Percentiles rank a stretch among this genome's conserved stretches.
Conservation (phyloP, 2,329 filamentous ascomycete species). For the Aspergillus thermomutatus region DNA sequence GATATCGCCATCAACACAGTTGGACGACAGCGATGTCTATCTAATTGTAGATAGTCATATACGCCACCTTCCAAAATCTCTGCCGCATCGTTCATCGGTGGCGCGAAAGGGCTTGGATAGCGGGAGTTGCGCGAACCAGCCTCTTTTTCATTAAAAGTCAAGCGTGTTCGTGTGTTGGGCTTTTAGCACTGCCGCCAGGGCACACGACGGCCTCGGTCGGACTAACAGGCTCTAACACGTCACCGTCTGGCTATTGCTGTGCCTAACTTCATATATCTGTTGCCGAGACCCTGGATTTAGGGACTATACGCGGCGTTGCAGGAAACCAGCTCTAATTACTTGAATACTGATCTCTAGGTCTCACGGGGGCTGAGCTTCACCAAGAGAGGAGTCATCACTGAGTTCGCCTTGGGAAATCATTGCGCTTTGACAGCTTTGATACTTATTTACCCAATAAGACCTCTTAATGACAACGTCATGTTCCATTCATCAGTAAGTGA, state of each 20-base stretch:
- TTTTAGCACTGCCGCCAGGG: constrained; percentile 1
- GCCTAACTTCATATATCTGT: background rate
- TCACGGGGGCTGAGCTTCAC: background rate
- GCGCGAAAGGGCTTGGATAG: background rate
- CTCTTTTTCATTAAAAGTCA: background rate
- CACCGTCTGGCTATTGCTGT: constrained; percentile 5
- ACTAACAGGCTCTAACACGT: constrained; percentile 13
- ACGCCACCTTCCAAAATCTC: background rate
- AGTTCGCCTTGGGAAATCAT: background rate
- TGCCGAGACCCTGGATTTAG: background rate
- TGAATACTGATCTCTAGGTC: background rate
- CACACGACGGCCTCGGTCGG: background rate
- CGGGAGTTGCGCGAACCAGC: background rate
- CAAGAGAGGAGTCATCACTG: background rate
- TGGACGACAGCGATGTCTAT: background rate
- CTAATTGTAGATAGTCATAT: background rate
- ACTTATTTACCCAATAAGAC: background rate
- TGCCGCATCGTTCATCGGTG: background rate
- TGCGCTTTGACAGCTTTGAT: background rate
- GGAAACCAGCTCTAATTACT: background rate
- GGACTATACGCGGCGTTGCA: background rate
- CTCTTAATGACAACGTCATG: constrained; percentile 20
- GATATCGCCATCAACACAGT: background rate
- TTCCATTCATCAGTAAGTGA: constrained; percentile 33
- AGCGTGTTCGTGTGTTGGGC: background rate